These are phyloP conservation scores for Salix brachista DNA, from an alignment of 345 rosid genomes.

Conservation along the genomic window DNA sequence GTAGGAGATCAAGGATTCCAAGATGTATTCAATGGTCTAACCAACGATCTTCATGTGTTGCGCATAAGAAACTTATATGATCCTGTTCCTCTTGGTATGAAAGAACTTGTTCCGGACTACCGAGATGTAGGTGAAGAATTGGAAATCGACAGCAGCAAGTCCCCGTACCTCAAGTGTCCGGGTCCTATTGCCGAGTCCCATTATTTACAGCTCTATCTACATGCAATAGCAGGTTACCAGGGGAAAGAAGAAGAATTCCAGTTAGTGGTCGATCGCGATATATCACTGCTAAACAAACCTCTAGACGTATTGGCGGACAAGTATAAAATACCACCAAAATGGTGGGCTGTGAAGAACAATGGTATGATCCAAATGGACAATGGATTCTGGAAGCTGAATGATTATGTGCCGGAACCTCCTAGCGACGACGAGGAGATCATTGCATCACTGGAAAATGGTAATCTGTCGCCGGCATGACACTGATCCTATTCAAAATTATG, in stretches of 20 bases:
- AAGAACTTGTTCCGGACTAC: background rate
- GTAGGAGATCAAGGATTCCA: slow-evolving; percentile 13
- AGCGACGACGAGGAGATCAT: background rate
- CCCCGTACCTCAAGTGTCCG: slow-evolving; percentile 1
- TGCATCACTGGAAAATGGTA: too few relatives aligned
- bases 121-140: slow-evolving; percentile 15
- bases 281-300: background rate
- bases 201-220: slow-evolving; percentile 15
- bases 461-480: too few relatives aligned
- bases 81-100: slow-evolving; percentile 7
- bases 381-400: slow-evolving; percentile 8
- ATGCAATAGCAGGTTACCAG: slow-evolving; percentile 22
- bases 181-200: background rate
- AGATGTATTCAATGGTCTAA: background rate
- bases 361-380: background rate
- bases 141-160: slow-evolving; percentile 3
- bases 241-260: slow-evolving; percentile 3
- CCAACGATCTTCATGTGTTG: slow-evolving; percentile 5
- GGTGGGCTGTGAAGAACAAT: background rate
- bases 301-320: background rate
- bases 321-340: background rate
- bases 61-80: slow-evolving; percentile 8
- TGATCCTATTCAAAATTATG: too few relatives aligned
- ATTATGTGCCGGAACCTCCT: slow-evolving; percentile 5
- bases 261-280: slow-evolving; percentile 1